Evolutionary conservation across 805 yeast genomes (phyloP).

Genomic region (Alloascoidea hylecoeti): DNA sequence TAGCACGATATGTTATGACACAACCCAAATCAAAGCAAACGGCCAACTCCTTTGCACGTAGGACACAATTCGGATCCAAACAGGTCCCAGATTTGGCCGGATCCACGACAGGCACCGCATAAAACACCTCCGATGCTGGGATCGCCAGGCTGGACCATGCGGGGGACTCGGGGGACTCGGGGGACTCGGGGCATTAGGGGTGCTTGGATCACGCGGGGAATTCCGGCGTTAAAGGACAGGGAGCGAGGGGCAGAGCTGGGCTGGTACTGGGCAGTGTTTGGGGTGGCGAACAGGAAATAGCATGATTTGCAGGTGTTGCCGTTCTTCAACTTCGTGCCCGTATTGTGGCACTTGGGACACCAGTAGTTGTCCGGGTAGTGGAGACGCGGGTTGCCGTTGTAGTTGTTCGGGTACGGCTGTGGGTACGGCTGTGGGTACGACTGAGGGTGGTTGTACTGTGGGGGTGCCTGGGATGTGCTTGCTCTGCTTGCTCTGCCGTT

Average conservation of each 20-base stretch:
- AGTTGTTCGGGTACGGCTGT: slow-evolving; percentile 7
- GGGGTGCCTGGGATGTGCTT: slow-evolving; percentile 5
- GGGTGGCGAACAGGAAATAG: slow-evolving; percentile 47
- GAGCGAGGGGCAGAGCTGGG: slow-evolving; percentile 10
- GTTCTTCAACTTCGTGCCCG: slow-evolving; percentile 48
- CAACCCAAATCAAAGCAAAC: slow-evolving; percentile 18
- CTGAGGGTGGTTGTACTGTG: slow-evolving; percentile 8
- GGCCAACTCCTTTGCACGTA: slow-evolving; percentile 54
- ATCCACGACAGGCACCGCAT: slow-evolving; percentile 63
- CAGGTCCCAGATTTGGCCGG: slow-evolving; percentile 39
- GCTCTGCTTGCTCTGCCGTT: slow-evolving; percentile 7
- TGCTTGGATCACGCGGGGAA: slow-evolving; percentile 11
- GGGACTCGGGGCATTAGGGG: slow-evolving; percentile 7
- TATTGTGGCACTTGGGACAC: slow-evolving; percentile 62
- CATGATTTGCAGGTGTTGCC: slow-evolving; percentile 59
- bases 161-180: slow-evolving; percentile 20
- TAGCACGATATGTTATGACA: slow-evolving; percentile 2
- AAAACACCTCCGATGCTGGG: slow-evolving; percentile 60
- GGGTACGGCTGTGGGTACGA: slow-evolving; percentile 7
- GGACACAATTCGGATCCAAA: slow-evolving; percentile 51
- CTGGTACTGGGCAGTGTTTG: slow-evolving; percentile 9
- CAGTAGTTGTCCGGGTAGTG: slow-evolving; percentile 44
- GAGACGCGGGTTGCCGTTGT: slow-evolving; percentile 22
- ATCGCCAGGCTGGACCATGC: slow-evolving; percentile 60
- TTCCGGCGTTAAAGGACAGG: slow-evolving; percentile 7